phyloP scores from a whole-genome alignment of 2,329 filamentous ascomycete species.

The Macrophomina pseudophaseolina region DNA sequence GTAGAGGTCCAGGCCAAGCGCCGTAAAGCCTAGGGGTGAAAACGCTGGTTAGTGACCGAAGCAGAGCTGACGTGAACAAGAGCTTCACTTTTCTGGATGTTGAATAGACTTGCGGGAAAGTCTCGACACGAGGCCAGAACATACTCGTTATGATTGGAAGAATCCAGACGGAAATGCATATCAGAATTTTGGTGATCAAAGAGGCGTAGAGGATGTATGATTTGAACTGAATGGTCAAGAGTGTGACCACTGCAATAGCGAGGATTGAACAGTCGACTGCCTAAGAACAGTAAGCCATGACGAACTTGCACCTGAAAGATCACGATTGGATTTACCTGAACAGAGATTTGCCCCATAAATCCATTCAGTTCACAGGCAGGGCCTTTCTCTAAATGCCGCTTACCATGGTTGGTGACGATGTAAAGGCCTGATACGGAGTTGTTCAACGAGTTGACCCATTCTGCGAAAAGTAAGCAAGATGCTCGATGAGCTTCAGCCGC shows the following conservation, averaged over 20 bases:
- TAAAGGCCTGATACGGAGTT: conserved; percentile 51
- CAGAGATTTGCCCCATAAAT: conserved; percentile 53
- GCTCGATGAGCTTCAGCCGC: no score
- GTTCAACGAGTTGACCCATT: conserved; percentile 50
- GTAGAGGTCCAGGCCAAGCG: conserved; percentile 30
- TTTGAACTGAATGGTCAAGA: conserved; percentile 47
- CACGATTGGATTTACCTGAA: conserved; percentile 41
- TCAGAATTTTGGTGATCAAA: conserved; percentile 36
- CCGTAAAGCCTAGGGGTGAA: not conserved
- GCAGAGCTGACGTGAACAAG: no score
- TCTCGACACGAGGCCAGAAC: not conserved
- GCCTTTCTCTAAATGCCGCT: conserved; percentile 37
- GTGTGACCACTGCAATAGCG: conserved; percentile 51
- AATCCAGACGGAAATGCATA: conserved; percentile 49
- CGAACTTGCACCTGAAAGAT: not conserved
- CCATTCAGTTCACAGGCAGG: conserved; percentile 53
- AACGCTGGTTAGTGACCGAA: not conserved
- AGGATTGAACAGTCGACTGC: conserved; percentile 49
- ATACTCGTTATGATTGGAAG: conserved; percentile 45
- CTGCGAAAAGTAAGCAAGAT: conserved; percentile 38
- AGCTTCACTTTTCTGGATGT: no score
- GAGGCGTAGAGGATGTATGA: conserved; percentile 41
- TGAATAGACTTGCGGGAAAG: no score
- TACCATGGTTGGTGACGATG: conserved; percentile 36
- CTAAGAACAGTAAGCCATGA: conserved; percentile 23